A percentile compares a stretch with the other conserved stretches of the same genome.
phyloP scores from a whole-genome alignment of 1,139 yeast species.

The Yamadazyma atmosphaerica region DNA sequence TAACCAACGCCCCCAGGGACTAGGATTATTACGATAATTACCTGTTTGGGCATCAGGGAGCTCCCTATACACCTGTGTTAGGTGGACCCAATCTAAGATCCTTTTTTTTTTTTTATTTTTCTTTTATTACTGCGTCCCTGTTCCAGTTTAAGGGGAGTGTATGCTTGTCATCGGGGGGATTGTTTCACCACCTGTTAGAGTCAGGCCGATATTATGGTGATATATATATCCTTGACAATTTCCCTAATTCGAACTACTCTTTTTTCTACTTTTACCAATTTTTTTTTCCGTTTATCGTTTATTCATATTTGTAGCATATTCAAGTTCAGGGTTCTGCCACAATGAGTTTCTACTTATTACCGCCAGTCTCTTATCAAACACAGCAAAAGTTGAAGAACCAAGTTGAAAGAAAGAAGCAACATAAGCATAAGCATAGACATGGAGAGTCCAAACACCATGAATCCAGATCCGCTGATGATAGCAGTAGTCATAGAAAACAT shows the following conservation, averaged over 20 bases:
- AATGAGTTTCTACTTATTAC: slow-evolving; percentile 35
- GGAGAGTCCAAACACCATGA: neutral
- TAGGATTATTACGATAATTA: neutral
- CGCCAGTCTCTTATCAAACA: slow-evolving; percentile 33
- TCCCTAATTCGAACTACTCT: neutral
- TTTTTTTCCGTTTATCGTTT: too few relatives aligned
- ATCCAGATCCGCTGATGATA: neutral
- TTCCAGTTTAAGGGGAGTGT: too few relatives aligned
- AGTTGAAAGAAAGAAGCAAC: slow-evolving; percentile 16
- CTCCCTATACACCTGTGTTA: neutral
- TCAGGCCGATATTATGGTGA: neutral
- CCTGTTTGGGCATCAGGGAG: neutral
- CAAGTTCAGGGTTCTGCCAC: too few relatives aligned
- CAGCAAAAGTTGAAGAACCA: slow-evolving; percentile 29
- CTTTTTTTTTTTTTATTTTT: neutral
- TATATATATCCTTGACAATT: neutral
- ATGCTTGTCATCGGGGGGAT: too few relatives aligned
- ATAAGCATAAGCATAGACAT: slow-evolving; percentile 7
- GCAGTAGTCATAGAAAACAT: neutral
- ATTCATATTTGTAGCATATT: too few relatives aligned
- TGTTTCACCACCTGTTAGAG: neutral
- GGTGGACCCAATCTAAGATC: neutral
- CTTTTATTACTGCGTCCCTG: neutral
- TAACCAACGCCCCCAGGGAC: neutral
- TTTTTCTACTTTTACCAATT: neutral